Conservation (phyloP, 768 basidiomycete species). For the Steccherinum ochraceum region DNA sequence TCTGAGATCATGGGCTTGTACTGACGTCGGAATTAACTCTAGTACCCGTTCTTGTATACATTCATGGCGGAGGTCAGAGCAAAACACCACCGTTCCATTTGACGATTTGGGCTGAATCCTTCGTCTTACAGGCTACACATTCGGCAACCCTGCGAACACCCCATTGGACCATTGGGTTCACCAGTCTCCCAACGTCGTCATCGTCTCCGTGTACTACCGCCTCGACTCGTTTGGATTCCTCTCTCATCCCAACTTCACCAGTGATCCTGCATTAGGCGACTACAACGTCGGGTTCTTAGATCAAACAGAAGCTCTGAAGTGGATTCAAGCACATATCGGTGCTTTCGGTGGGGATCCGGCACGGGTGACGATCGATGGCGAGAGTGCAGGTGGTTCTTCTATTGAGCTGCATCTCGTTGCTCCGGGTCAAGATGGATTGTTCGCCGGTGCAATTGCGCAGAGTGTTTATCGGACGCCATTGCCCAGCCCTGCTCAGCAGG, state of each 20-base stretch:
- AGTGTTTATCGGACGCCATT: slow-evolving; percentile 51
- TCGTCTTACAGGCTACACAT: slow-evolving; percentile 38
- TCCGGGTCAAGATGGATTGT: slow-evolving; percentile 32
- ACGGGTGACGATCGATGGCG: slow-evolving; percentile 46
- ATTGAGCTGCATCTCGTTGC: slow-evolving; percentile 56
- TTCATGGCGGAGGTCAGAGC: slow-evolving; percentile 33
- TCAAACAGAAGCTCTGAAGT: slow-evolving; percentile 37
- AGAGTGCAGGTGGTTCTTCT: slow-evolving; percentile 52
- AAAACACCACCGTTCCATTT: too few species aligned
- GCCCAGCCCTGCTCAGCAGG: slow-evolving; percentile 44
- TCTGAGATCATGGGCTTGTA: too few species aligned
- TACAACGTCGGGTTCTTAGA: slow-evolving; percentile 51
- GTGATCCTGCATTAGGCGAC: slow-evolving; percentile 33
- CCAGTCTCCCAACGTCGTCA: slow-evolving; percentile 54
- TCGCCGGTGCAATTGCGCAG: slow-evolving; percentile 54
- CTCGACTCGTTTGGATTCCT: slow-evolving; percentile 62
- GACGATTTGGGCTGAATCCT: too few species aligned
- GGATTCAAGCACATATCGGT: slow-evolving; percentile 31
- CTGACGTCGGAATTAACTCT: background rate
- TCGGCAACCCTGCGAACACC: slow-evolving; percentile 58
- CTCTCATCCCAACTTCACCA: slow-evolving; percentile 37
- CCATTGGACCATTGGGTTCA: slow-evolving; percentile 63
- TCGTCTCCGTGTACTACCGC: slow-evolving; percentile 64
- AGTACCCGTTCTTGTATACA: slow-evolving; percentile 36
- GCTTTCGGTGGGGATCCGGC: slow-evolving; percentile 34